Evolutionary conservation across 2,329 filamentous ascomycete genomes (phyloP).

Genomic region (Paramyrothecium sp.): DNA sequence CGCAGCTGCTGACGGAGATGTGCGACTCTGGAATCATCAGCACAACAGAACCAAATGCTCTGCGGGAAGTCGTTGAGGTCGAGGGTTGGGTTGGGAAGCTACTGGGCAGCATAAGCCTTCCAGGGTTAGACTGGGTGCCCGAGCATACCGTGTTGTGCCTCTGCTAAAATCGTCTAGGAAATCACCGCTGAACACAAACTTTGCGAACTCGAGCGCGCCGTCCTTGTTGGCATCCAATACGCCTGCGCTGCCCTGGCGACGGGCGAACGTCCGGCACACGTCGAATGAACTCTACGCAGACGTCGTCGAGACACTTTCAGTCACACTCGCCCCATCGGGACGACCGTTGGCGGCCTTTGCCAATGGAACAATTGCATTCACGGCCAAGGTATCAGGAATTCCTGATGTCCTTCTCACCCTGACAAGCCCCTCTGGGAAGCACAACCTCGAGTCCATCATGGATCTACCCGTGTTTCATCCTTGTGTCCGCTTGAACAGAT

Average conservation of each 20-base stretch:
- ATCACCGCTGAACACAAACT: conserved; percentile 33
- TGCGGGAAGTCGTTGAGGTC: conserved; percentile 88
- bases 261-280: conserved; percentile 89
- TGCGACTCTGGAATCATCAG: conserved; percentile 88
- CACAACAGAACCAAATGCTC: conserved; percentile 89
- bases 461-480: conserved; percentile 94
- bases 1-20: conserved; percentile 92
- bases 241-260: conserved; percentile 76
- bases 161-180: conserved; percentile 31
- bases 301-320: conserved; percentile 83
- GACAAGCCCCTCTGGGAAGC: conserved; percentile 76
- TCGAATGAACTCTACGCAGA: conserved; percentile 98
- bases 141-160: not conserved
- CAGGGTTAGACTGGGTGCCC: conserved; percentile 50
- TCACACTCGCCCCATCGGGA: conserved; percentile 88
- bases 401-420: conserved; percentile 85
- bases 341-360: conserved; percentile 82
- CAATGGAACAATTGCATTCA: conserved; percentile 92
- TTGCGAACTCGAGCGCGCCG: conserved; percentile 35
- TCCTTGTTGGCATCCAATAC: conserved; percentile 44
- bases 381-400: conserved; percentile 89
- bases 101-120: conserved; percentile 81
- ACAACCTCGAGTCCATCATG: conserved; percentile 71
- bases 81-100: conserved; percentile 88
- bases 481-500: conserved; percentile 85